Base-by-base conservation (phyloP, 1,139 yeast species). In the Groenewaldozyma sp. region DNA sequence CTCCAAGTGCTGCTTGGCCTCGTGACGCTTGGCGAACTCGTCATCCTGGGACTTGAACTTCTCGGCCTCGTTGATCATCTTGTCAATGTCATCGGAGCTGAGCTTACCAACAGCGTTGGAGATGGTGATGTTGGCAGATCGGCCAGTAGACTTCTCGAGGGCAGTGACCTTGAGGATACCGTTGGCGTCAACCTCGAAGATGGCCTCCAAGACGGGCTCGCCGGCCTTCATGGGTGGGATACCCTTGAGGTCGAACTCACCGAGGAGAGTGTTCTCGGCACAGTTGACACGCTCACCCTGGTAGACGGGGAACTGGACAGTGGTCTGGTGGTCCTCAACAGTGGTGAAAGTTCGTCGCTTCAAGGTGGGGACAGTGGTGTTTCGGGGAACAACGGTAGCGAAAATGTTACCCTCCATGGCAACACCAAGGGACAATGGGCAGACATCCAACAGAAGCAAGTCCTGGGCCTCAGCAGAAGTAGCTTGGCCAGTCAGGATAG, bases 221-320 rank as follows among this genome's bases (percentile, higher is more conserved):
- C 97, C 97, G 71, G 95, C 96, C 70, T 82, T 84, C 88, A 91
- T 78, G 70, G 97, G 97, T 68, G 98, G 98, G 62, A 91, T 86
- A 73, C 91, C 91, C 78, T 84, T 86, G 70, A 91, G 83, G 81
- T 91, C 97, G 72, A 91, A 91, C 76, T 91, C 96, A 78, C 98
- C 98, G 69, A 91, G 83, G 67, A 88, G 81, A 65, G 96, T 87
- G 94, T 91, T 91, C 76, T 91, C 97, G 59, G 86, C 68, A 79
- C 97, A 88, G 94, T 88, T 91, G 66, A 87, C 95, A 79, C 98
- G 95, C 77, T 91, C 98, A 82, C 98, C 98, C 75, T 91, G 97
- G 88, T 88, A 91, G 53, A 91, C 97, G 71, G 96, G 98, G 95
- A 91, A 88, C 71, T 86, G 94, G 59, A 91, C 98, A 60, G 95